Evolutionary conservation across 2,329 filamentous ascomycete genomes (phyloP).

Genomic region (Nannizziopsis arthrosporioides): DNA sequence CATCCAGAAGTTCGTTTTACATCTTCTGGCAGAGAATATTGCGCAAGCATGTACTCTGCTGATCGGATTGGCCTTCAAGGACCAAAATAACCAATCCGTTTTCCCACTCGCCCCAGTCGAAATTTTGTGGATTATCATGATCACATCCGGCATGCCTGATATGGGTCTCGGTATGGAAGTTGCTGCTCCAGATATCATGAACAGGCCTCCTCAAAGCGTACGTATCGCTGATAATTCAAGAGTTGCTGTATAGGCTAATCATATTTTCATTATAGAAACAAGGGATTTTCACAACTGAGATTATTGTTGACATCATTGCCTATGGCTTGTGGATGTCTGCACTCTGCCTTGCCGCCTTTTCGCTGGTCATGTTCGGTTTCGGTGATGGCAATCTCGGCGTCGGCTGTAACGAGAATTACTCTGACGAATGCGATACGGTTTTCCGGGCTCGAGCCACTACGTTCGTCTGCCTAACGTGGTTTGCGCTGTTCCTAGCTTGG

Average conservation of each 20-base stretch:
- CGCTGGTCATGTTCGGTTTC: conserved; percentile 52
- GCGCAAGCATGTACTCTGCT: conserved; percentile 72
- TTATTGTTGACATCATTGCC: conserved; percentile 66
- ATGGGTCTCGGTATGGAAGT: conserved; percentile 76
- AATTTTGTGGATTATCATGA: conserved; percentile 91
- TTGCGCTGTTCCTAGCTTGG: conserved; percentile 65
- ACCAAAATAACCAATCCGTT: conserved; percentile 58
- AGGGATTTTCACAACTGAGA: conserved; percentile 66
- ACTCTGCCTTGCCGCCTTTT: conserved; percentile 53
- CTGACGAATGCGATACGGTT: conserved; percentile 46
- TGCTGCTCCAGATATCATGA: conserved; percentile 65
- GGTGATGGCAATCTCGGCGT: conserved; percentile 49
- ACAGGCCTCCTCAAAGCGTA: conserved; percentile 59
- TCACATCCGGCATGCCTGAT: conserved; percentile 75
- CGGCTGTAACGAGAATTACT: conserved; percentile 50
- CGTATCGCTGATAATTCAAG: conserved; percentile 2
- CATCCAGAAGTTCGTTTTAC: conserved; percentile 77
- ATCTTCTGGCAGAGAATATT: conserved; percentile 68
- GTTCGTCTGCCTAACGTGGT: conserved; percentile 65
- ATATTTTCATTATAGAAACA: conserved; percentile 29
- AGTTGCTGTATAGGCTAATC: not conserved
- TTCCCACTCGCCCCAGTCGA: conserved; percentile 78
- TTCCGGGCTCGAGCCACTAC: conserved; percentile 62
- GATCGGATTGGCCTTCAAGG: conserved; percentile 71
- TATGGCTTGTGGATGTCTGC: conserved; percentile 69